These are phyloP conservation scores for Piper betle DNA, from an alignment of 164 flowering plant genomes.

Conservation along the genomic window DNA sequence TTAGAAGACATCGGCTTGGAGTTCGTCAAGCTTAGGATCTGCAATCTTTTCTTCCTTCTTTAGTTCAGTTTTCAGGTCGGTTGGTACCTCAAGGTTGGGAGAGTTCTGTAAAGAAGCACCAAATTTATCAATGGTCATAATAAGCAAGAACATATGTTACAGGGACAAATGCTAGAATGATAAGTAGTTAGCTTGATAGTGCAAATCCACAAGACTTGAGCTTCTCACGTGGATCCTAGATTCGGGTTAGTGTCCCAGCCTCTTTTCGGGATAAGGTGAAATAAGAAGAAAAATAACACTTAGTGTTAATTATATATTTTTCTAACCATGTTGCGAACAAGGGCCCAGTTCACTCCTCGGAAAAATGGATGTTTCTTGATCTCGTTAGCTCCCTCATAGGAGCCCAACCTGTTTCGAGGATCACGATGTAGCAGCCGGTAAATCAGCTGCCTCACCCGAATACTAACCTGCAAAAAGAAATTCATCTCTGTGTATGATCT, in stretches of 20 bases:
- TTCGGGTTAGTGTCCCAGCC: no score
- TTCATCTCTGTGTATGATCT: neutral
- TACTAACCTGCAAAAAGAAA: constrained; percentile 15
- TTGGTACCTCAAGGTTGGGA: constrained; percentile 64
- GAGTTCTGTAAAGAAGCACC: constrained; percentile 42
- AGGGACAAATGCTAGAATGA: no score
- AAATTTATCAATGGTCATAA: neutral
- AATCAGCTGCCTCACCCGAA: constrained; percentile 67
- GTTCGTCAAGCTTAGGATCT: constrained; percentile 51
- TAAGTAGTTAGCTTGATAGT: no score
- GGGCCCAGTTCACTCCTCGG: constrained; percentile 88
- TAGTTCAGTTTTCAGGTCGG: constrained; percentile 23
- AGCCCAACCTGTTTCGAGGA: constrained; percentile 69
- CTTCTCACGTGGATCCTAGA: no score
- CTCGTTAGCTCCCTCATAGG: constrained; percentile 89
- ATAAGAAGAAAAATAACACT: neutral
- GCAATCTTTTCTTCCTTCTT: constrained; percentile 33
- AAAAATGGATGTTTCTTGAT: constrained; percentile 84
- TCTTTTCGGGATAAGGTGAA: neutral
- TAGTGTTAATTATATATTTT: neutral
- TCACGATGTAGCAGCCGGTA: constrained; percentile 67
- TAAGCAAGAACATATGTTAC: neutral
- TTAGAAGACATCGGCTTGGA: constrained; percentile 70
- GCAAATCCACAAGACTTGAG: no score
- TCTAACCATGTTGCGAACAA: constrained; percentile 80